Percentiles rank a stretch among this genome's conserved stretches.
phyloP scores from a whole-genome alignment of 306 rosid genomes.

The Cucurbita pepo region DNA sequence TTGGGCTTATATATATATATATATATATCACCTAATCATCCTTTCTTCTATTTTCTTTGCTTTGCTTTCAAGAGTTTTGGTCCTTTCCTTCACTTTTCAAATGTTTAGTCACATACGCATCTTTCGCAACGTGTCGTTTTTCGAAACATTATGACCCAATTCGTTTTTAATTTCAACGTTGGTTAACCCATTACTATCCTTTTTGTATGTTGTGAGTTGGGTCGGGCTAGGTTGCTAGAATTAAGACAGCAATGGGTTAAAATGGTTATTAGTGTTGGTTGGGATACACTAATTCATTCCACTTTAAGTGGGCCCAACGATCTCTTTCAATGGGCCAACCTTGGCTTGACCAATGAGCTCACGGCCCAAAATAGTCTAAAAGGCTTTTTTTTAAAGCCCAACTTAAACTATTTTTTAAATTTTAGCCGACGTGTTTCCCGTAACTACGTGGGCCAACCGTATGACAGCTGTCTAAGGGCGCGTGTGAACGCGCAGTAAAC shows the following conservation, averaged over 20 bases:
- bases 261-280: too few relatives aligned
- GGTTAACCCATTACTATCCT: too few relatives aligned
- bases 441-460: not conserved
- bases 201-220: too few relatives aligned
- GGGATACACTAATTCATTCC: too few relatives aligned
- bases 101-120: not conserved
- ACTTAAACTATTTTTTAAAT: not conserved
- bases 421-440: not conserved
- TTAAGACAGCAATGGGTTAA: too few relatives aligned
- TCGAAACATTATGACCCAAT: not conserved
- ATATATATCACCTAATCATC: not conserved
- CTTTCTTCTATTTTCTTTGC: not conserved
- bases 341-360: not conserved
- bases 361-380: not conserved
- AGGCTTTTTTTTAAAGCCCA: not conserved
- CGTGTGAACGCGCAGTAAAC: not conserved
- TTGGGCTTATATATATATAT: not conserved
- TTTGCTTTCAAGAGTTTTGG: not conserved
- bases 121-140: not conserved
- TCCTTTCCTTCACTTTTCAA: not conserved
- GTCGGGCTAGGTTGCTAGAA: too few relatives aligned
- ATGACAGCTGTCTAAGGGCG: not conserved
- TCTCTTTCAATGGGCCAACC: not conserved
- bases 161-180: not conserved
- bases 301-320: not conserved